Percentiles rank a stretch among this genome's conserved stretches.
These are phyloP conservation scores for Zygotorulaspora florentina DNA, from an alignment of 805 yeast species.

Conservation along the genomic window DNA sequence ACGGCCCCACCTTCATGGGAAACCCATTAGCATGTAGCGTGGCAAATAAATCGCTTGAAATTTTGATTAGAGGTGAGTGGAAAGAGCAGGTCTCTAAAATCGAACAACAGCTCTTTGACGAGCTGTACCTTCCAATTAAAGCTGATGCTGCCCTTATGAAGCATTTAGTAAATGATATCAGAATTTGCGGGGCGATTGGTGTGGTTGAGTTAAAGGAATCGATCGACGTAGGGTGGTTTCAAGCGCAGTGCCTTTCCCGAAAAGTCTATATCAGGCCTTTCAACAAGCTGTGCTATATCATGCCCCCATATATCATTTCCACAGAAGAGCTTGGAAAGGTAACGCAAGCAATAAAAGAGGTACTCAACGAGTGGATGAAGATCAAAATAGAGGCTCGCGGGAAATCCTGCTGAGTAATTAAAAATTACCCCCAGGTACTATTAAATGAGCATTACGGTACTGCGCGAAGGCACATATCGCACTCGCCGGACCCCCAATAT, in stretches of 20 bases:
- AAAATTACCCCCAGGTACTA: no score
- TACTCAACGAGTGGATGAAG: neutral
- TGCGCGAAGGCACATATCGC: no score
- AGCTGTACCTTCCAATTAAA: conserved; percentile 15
- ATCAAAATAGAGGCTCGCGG: neutral
- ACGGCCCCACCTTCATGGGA: conserved; percentile 32
- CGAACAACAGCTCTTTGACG: conserved; percentile 17
- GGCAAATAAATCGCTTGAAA: conserved; percentile 25
- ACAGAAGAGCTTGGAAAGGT: conserved; percentile 12
- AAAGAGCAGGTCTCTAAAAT: conserved; percentile 17
- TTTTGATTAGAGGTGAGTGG: conserved; percentile 24
- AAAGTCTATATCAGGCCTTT: conserved; percentile 27
- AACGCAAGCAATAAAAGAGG: conserved; percentile 2
- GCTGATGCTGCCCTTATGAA: conserved; percentile 6
- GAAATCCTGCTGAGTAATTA: no score
- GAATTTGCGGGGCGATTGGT: conserved; percentile 26
- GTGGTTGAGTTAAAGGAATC: conserved; percentile 19
- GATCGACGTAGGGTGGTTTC: conserved; percentile 24
- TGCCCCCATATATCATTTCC: conserved; percentile 29
- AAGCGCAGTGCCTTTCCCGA: conserved; percentile 13
- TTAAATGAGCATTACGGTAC: no score
- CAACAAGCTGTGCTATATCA: conserved; percentile 23
- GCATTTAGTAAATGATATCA: conserved; percentile 15
- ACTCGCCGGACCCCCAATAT: no score
- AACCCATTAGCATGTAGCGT: conserved; percentile 29